These are phyloP conservation scores for Aspergillus avenaceus DNA, from an alignment of 495 filamentous ascomycete genomes.

Conservation along the genomic window DNA sequence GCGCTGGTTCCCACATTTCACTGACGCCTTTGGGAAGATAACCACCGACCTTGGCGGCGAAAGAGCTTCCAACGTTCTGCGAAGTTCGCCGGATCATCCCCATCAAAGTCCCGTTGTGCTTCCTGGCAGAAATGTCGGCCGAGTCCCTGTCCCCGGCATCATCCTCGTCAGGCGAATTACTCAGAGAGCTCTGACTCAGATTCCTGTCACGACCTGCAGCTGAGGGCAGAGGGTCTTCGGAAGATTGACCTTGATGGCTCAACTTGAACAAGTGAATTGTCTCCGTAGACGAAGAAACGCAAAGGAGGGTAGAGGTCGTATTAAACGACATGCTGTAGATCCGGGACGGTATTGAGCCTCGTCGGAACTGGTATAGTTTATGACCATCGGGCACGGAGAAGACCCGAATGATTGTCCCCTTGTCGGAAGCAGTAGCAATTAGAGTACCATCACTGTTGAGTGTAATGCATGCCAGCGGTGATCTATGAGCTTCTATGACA, in stretches of 20 bases:
- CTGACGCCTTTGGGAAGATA: slow-evolving; percentile 90
- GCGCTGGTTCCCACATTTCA: slow-evolving; percentile 94
- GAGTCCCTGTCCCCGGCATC: slow-evolving; percentile 26
- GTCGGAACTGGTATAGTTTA: slow-evolving; percentile 91
- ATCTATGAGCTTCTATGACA: slow-evolving; percentile 86
- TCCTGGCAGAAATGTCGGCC: slow-evolving; percentile 36
- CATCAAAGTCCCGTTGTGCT: slow-evolving; percentile 66
- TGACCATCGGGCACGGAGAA: slow-evolving; percentile 85
- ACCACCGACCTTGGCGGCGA: slow-evolving; percentile 82
- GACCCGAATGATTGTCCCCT: slow-evolving; percentile 93
- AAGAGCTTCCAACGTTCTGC: slow-evolving; percentile 85
- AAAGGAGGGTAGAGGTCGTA: slow-evolving; percentile 83
- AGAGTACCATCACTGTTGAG: slow-evolving; percentile 91
- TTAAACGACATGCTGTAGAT: slow-evolving; percentile 99
- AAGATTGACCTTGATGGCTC: slow-evolving; percentile 31
- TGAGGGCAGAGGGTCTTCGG: slow-evolving; percentile 28
- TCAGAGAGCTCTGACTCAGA: slow-evolving; percentile 34
- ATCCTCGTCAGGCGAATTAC: slow-evolving; percentile 34
- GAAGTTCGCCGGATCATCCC: slow-evolving; percentile 95
- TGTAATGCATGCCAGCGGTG: slow-evolving; percentile 84
- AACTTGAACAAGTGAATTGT: slow-evolving; percentile 97
- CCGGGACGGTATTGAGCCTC: slow-evolving; percentile 87
- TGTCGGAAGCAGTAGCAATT: slow-evolving; percentile 92
- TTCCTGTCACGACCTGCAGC: slow-evolving; percentile 33
- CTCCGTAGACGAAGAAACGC: slow-evolving; percentile 91